Evolutionary conservation across 1,284 basidiomycete species (phyloP).

Genomic region (Boletus subluridellus): DNA sequence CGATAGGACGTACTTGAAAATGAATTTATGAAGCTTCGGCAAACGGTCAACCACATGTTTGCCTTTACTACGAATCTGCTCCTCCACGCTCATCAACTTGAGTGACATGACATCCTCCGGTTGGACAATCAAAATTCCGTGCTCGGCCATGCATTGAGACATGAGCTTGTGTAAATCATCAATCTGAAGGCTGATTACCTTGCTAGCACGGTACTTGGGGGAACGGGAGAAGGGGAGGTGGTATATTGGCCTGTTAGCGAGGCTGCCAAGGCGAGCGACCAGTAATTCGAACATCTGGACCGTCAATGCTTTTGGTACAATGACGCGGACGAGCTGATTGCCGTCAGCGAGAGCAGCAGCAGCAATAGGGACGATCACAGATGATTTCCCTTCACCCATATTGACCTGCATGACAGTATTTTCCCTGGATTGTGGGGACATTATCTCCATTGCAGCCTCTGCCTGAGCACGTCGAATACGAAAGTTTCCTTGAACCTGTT

Average conservation of each 20-base stretch:
- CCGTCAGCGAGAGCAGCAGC: constrained; percentile 43
- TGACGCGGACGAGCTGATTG: constrained; percentile 27
- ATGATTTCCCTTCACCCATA: no score
- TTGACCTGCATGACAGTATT: no score
- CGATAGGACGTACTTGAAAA: neutral
- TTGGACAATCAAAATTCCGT: neutral
- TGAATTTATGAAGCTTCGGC: neutral
- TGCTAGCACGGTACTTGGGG: rapidly evolving
- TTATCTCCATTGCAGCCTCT: no score
- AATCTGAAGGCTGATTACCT: neutral
- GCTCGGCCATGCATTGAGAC: neutral
- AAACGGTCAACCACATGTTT: rapidly evolving
- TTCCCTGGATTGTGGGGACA: no score
- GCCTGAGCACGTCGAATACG: no score
- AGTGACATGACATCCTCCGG: neutral
- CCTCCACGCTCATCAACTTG: neutral
- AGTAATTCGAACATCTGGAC: constrained; percentile 48
- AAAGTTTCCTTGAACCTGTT: no score
- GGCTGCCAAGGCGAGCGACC: constrained; percentile 42
- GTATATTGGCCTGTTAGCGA: constrained; percentile 45
- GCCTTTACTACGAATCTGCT: neutral
- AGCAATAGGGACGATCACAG: neutral
- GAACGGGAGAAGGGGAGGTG: constrained; percentile 47
- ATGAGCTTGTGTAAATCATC: neutral
- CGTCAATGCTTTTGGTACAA: constrained; percentile 3